Conservation (phyloP, 2,329 filamentous ascomycete genomes). For the Penicillium sp. region DNA sequence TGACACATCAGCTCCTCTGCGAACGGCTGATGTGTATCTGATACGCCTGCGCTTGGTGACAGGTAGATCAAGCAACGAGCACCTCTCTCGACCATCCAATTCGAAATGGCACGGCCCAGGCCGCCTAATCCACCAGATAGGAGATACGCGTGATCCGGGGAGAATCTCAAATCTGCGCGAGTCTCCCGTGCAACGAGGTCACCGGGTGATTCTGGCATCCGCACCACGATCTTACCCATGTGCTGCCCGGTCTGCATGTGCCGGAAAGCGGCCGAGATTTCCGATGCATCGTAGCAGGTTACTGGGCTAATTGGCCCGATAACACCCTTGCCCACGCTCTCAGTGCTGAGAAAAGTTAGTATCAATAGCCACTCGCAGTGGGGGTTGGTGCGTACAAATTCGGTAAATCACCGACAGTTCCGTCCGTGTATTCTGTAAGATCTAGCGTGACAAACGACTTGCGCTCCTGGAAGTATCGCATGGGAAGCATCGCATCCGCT, state of each 20-base stretch:
- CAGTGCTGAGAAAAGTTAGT: background rate
- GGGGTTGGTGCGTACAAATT: background rate
- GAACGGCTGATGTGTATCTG: constrained; percentile 1
- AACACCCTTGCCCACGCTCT: constrained; percentile 1
- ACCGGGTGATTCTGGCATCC: constrained; percentile 21
- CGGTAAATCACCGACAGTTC: background rate
- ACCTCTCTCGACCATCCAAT: constrained; percentile 23
- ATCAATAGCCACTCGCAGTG: background rate
- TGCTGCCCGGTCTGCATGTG: constrained; percentile 42
- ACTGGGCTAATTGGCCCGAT: background rate
- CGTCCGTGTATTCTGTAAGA: constrained; percentile 2
- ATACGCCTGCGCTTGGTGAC: constrained; percentile 12
- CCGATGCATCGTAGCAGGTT: background rate
- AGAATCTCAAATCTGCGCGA: constrained; percentile 25
- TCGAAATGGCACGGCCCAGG: constrained; percentile 20
- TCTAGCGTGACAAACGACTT: constrained; percentile 19
- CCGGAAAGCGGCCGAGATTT: constrained; percentile 29
- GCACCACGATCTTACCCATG: constrained; percentile 48
- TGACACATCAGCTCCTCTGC: constrained; percentile 13
- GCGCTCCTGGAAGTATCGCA: constrained; percentile 26
- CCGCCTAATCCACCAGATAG: constrained; percentile 25
- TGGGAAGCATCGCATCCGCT: constrained; percentile 21
- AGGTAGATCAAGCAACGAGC: constrained; percentile 22
- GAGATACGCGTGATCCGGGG: constrained; percentile 24
- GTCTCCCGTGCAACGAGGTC: background rate